Evolutionary conservation across 352 stramenopile genomes (phyloP), one percentile per base, ranked within the genome.

Genomic region (Globisporangium alternatum): DNA sequence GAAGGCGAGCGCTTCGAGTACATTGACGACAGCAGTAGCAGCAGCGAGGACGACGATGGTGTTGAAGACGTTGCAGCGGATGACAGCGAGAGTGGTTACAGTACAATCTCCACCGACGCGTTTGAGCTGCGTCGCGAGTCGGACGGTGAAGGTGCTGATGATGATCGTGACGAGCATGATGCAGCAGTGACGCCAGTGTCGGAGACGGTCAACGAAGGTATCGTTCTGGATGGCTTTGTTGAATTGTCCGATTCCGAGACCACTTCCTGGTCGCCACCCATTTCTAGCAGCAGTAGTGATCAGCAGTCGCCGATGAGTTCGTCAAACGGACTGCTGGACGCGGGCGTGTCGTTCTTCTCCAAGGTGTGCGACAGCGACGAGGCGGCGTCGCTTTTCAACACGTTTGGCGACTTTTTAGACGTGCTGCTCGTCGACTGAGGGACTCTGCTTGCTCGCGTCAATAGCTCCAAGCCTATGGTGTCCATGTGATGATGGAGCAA

Each of bases 331-430:
- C 6, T 89, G 15, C 59, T 87, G 21, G 74, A 86, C 55, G 70
- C 64, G 2, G 71, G 81, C 25, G 69, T 92, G 47, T 87, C 77
- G 43, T 69, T 89, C 28, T 60, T 92, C 41, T 69, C 74, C 17
- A 71, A 70, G 49, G 70, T 88, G 13, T 87, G 80, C 41, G 79
- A 89, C 49, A 90, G 78, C 43, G 60, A 90, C 41, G 77, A 88
- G 56, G 72, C 81, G 17, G 67, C 77, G 45, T 81, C 78, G 47
- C 68, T 92, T 28, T 82, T 92, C 47, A 89, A 90, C 66, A 77
- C 79, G 3, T 86, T 92, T 39, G 81, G 79, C 28, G 73, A 90
- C 64, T 87, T 92, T 51, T 48, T 92, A 25, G 83, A 92, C 35
- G 74, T 55, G 25, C 49, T 87, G 19, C 65, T 91, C 19, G 71